These are phyloP conservation scores for Chlamydomonas incerta DNA, from an alignment of 139 green algal species.

Conservation along the genomic window DNA sequence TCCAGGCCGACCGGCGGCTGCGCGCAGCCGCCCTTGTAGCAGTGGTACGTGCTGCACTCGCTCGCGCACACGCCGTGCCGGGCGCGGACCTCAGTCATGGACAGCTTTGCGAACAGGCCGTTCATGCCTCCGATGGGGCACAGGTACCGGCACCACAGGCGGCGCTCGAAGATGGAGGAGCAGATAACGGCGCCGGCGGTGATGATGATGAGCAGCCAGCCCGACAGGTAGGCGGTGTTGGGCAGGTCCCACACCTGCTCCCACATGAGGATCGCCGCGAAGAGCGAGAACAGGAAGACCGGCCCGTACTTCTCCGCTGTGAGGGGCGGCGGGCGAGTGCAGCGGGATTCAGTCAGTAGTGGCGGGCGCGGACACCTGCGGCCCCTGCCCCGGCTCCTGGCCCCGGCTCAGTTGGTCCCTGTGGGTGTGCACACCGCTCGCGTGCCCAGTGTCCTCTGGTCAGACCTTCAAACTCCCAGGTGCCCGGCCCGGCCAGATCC, in stretches of 20 bases:
- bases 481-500: too few species aligned
- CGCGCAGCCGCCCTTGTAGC: constrained; percentile 71
- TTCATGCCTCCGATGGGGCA: constrained; percentile 91
- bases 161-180: constrained; percentile 76
- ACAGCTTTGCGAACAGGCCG: constrained; percentile 88
- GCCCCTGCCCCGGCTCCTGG: too few species aligned
- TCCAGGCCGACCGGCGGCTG: constrained; percentile 51
- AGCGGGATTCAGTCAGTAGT: too few species aligned
- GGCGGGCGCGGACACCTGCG: too few species aligned
- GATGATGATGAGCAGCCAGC: constrained; percentile 88
- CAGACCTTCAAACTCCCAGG: too few species aligned
- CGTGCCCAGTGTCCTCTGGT: too few species aligned
- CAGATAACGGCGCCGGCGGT: constrained; percentile 80
- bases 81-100: constrained; percentile 82
- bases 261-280: constrained; percentile 86
- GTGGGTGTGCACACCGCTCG: too few species aligned
- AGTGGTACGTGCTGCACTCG: constrained; percentile 79
- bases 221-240: constrained; percentile 74
- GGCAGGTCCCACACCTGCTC: constrained; percentile 84
- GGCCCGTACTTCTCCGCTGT: constrained; percentile 69
- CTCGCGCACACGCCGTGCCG: constrained; percentile 83
- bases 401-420: too few species aligned
- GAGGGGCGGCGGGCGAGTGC: too few species aligned
- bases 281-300: constrained; percentile 81
- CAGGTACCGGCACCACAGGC: constrained; percentile 84